phyloP scores from a whole-genome alignment of 768 basidiomycete species.

The Leccinum incarnatum region DNA sequence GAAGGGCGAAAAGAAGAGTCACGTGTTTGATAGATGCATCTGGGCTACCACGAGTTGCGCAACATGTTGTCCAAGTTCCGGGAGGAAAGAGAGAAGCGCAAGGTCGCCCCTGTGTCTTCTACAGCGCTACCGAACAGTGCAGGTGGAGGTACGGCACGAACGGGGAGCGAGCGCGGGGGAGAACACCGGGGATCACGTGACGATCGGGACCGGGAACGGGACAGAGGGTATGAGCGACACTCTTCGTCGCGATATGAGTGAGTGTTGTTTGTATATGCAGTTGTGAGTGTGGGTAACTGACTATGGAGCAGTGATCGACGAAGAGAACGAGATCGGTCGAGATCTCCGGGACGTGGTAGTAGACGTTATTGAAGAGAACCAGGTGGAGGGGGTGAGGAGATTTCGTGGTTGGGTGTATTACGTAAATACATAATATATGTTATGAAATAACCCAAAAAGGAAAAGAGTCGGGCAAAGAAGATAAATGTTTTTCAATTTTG shows the following conservation, averaged over 20 bases:
- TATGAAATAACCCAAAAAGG: conserved; percentile 15
- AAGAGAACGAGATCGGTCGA: conserved; percentile 69
- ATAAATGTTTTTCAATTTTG: conserved; percentile 31
- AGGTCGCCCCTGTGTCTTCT: conserved; percentile 52
- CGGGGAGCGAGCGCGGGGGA: conserved; percentile 42
- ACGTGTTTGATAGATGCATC: conserved; percentile 76
- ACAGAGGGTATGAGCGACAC: conserved; percentile 69
- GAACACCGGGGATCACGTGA: conserved; percentile 63
- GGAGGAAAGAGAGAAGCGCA: conserved; percentile 82
- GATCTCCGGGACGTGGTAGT: conserved; percentile 61
- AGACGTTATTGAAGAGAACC: conserved; percentile 45
- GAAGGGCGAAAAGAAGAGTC: conserved; percentile 28
- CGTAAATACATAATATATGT: conserved; percentile 15
- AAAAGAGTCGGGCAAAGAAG: conserved; percentile 18
- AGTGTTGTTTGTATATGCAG: conserved; percentile 34
- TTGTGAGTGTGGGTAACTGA: conserved; percentile 9
- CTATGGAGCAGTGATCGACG: conserved; percentile 55
- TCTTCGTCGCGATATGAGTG: conserved; percentile 66
- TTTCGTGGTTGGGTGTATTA: conserved; percentile 12
- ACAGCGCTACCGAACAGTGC: conserved; percentile 36
- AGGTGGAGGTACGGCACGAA: conserved; percentile 39
- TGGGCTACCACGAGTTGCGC: conserved; percentile 97
- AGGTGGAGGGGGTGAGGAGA: conserved; percentile 23
- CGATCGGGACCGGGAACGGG: conserved; percentile 64
- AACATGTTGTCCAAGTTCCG: conserved; percentile 90